These are phyloP conservation scores for Cytospora paraplurivora DNA, from an alignment of 2,329 filamentous ascomycete species.

Conservation along the genomic window DNA sequence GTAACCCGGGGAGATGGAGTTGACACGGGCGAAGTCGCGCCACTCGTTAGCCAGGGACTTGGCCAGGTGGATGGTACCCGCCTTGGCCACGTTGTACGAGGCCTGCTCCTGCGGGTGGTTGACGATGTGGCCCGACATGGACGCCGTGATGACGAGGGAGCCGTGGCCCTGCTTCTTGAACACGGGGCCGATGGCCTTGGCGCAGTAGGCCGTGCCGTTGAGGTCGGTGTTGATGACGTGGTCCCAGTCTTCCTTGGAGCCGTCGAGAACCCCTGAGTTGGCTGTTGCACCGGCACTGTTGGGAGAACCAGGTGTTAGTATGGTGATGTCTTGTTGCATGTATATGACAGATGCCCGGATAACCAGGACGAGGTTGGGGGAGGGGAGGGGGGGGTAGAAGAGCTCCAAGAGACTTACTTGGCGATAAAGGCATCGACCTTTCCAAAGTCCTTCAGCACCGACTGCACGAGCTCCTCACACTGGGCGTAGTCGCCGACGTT, in stretches of 20 bases:
- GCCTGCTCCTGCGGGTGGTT: conserved; percentile 77
- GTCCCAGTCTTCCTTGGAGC: conserved; percentile 81
- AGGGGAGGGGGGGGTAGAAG: too few species aligned
- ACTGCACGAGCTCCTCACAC: conserved; percentile 56
- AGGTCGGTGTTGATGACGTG: conserved; percentile 79
- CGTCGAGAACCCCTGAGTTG: conserved; percentile 69
- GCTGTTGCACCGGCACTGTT: conserved; percentile 66
- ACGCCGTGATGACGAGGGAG: conserved; percentile 77
- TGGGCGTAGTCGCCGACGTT: conserved; percentile 56
- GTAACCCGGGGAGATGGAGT: conserved; percentile 59
- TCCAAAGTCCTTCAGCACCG: conserved; percentile 73
- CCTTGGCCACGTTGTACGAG: conserved; percentile 74
- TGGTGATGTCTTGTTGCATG: not conserved
- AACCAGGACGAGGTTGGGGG: too few species aligned
- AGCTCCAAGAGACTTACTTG: too few species aligned
- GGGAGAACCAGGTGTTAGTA: not conserved
- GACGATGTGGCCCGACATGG: conserved; percentile 76
- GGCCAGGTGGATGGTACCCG: conserved; percentile 60
- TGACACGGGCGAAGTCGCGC: conserved; percentile 59
- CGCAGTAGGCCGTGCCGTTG: conserved; percentile 79
- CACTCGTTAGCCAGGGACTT: conserved; percentile 61
- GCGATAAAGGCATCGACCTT: conserved; percentile 75
- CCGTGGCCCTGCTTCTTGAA: conserved; percentile 45
- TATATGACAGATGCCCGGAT: not conserved
- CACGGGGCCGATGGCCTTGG: conserved; percentile 58